These are phyloP conservation scores for Penicillium soppii DNA, from an alignment of 495 filamentous ascomycete species.

Conservation along the genomic window DNA sequence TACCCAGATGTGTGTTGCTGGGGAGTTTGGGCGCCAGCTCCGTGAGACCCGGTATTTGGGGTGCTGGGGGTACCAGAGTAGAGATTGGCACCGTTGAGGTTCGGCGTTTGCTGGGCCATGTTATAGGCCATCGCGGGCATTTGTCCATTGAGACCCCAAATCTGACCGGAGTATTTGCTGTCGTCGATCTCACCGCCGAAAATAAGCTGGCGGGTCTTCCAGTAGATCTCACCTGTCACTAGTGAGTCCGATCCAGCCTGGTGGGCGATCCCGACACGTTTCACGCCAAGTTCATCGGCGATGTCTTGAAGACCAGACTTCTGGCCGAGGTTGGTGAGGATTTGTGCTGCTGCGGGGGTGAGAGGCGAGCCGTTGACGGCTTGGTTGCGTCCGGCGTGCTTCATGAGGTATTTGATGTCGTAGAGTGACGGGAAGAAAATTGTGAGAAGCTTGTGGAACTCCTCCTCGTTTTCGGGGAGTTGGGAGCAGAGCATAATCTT, in stretches of 20 bases:
- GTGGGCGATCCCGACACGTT: conserved; percentile 80
- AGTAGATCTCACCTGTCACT: conserved; percentile 91
- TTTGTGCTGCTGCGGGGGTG: conserved; percentile 60
- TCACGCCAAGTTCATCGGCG: conserved; percentile 86
- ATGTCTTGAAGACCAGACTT: conserved; percentile 91
- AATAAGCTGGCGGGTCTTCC: conserved; percentile 79
- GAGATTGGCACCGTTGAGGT: conserved; percentile 58
- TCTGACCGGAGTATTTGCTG: conserved; percentile 74
- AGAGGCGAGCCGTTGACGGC: conserved; percentile 58
- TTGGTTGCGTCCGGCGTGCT: conserved; percentile 69
- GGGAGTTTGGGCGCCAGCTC: conserved; percentile 56
- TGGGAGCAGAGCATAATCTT: conserved; percentile 81
- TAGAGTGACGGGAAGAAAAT: conserved; percentile 91
- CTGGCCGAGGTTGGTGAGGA: conserved; percentile 74
- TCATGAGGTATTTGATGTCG: conserved; percentile 97
- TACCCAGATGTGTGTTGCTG: conserved; percentile 52
- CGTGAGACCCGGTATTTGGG: conserved; percentile 56
- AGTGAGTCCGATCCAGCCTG: conserved; percentile 90
- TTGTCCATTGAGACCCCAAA: conserved; percentile 80
- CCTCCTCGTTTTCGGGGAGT: conserved; percentile 81
- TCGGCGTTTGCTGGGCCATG: conserved; percentile 48
- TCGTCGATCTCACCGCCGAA: conserved; percentile 77
- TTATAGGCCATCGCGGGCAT: conserved; percentile 49
- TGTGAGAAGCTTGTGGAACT: conserved; percentile 80
- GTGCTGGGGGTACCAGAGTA: conserved; percentile 69